Conservation (phyloP, 179 eudicot species). For the Patellifolia procumbens region DNA sequence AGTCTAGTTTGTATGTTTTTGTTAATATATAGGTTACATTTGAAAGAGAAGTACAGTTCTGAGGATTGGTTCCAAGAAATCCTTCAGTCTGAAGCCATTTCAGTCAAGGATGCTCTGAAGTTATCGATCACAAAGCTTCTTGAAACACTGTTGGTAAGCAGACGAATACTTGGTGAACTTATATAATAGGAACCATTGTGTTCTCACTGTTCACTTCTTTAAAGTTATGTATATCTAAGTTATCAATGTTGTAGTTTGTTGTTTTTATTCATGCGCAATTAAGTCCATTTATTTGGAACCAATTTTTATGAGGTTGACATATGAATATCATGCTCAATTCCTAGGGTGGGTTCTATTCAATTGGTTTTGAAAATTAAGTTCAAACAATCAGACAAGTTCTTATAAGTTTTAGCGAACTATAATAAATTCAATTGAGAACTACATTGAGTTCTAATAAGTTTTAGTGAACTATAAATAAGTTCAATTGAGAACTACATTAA, state of each 20-base stretch:
- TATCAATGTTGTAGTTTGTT: neutral
- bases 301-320: too few relatives aligned
- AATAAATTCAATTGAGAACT: too few relatives aligned
- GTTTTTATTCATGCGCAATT: neutral
- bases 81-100: conserved; percentile 46
- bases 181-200: neutral
- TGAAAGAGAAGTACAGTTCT: conserved; percentile 67
- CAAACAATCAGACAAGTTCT: too few relatives aligned
- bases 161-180: neutral
- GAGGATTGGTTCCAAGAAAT: conserved; percentile 72
- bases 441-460: too few relatives aligned
- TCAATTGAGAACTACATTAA: too few relatives aligned
- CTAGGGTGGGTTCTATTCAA: neutral
- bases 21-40: conserved; percentile 48
- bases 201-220: neutral
- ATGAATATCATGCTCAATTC: too few relatives aligned
- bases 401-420: too few relatives aligned
- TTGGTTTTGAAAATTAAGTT: too few relatives aligned
- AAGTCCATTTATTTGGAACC: neutral
- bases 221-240: neutral
- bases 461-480: too few relatives aligned
- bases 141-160: conserved; percentile 66
- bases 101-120: conserved; percentile 78
- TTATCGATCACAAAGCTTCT: conserved; percentile 54
- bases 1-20: conserved; percentile 12